These are phyloP conservation scores for Torulaspora delbrueckii DNA, from an alignment of 805 yeast species.

Conservation along the genomic window DNA sequence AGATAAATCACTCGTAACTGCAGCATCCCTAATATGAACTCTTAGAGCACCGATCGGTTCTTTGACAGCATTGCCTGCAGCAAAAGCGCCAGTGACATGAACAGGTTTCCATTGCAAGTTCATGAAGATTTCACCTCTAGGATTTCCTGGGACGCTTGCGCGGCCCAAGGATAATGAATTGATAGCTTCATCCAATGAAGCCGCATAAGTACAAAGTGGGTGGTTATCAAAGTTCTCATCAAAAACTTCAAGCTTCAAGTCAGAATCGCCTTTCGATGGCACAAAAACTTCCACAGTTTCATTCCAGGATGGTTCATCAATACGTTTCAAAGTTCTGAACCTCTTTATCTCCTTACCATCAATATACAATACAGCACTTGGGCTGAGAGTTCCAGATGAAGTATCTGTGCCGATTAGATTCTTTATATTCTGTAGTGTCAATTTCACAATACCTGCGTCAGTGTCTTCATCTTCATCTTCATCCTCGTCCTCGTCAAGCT, in stretches of 20 bases:
- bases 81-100: conserved; percentile 47
- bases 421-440: conserved; percentile 56
- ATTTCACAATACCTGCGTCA: conserved; percentile 70
- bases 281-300: conserved; percentile 57
- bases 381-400: conserved; percentile 43
- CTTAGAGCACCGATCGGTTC: conserved; percentile 61
- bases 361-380: conserved; percentile 63
- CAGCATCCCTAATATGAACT: conserved; percentile 52
- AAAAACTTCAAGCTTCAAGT: conserved; percentile 51
- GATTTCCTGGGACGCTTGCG: conserved; percentile 48
- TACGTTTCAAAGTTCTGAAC: conserved; percentile 58
- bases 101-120: conserved; percentile 69
- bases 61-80: conserved; percentile 39
- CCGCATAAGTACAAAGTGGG: conserved; percentile 46
- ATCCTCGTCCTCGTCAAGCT: conserved; percentile 1
- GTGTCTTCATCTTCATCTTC: conserved; percentile 35
- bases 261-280: conserved; percentile 54
- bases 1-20: conserved; percentile 49
- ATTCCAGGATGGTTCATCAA: conserved; percentile 72
- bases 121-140: conserved; percentile 52
- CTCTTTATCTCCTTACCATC: conserved; percentile 51
- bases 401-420: conserved; percentile 52
- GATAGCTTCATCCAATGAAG: conserved; percentile 47
- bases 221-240: conserved; percentile 50
- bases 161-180: conserved; percentile 41